These are phyloP conservation scores for Endogone sp. DNA, from an alignment of 192 early-diverging fungal species.

Conservation along the genomic window DNA sequence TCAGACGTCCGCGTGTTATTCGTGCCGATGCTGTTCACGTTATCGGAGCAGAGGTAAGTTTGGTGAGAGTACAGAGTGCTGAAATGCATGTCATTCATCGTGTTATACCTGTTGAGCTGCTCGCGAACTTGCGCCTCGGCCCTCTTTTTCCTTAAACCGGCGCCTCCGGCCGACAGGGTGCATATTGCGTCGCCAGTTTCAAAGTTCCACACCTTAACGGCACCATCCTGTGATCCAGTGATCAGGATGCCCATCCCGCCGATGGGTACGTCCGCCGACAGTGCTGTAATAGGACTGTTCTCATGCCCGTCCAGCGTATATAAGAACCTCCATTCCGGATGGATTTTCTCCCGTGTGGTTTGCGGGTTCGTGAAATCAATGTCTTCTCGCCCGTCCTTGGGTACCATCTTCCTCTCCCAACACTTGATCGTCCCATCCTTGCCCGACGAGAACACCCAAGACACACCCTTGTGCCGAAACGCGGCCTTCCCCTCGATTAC, in stretches of 20 bases:
- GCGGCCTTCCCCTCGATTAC: conserved; percentile 7
- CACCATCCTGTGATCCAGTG: conserved; percentile 15
- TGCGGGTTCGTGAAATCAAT: not conserved
- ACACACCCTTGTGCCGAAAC: conserved; percentile 13
- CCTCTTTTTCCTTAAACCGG: not conserved
- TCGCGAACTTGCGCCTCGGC: conserved; percentile 2
- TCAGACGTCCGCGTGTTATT: not conserved
- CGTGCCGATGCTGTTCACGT: not conserved
- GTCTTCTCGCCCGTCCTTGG: not conserved
- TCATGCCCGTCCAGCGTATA: conserved; percentile 18
- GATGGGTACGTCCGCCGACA: conserved; percentile 17
- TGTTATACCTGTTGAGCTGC: not conserved
- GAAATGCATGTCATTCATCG: not conserved
- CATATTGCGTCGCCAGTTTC: conserved; percentile 15
- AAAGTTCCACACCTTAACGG: conserved; percentile 26
- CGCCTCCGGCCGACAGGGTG: conserved; percentile 14
- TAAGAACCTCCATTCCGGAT: conserved; percentile 6
- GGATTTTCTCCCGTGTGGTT: not conserved
- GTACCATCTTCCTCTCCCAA: conserved; percentile 1
- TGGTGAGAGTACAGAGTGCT: not conserved
- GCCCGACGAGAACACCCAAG: conserved; percentile 20
- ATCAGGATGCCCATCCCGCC: conserved; percentile 30
- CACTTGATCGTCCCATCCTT: conserved; percentile 27
- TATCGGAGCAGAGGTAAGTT: not conserved
- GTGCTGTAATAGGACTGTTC: conserved; percentile 5